A percentile compares a stretch with the other conserved stretches of the same genome.
Conservation (phyloP, 345 rosid species). For the Noccaea caerulescens region DNA sequence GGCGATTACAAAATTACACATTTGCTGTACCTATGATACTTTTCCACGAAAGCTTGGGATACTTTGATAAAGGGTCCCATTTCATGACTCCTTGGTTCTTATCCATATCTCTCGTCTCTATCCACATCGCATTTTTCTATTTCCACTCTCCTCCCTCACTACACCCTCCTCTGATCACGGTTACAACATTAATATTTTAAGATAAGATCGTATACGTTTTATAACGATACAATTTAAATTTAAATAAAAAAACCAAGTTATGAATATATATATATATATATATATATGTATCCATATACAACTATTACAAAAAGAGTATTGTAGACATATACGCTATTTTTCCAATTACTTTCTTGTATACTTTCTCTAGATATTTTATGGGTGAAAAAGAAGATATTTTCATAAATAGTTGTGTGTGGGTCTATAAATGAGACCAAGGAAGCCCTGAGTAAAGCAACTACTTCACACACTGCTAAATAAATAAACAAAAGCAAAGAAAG, state of each 20-base stretch:
- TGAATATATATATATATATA: no score
- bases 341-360: background rate
- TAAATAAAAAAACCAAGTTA: no score
- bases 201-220: no score
- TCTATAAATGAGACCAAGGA: slow-evolving; percentile 31
- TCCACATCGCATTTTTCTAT: slow-evolving; percentile 11
- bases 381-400: slow-evolving; percentile 28
- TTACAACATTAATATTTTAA: background rate
- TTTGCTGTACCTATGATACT: slow-evolving; percentile 9
- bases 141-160: slow-evolving; percentile 4
- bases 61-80: slow-evolving; percentile 18
- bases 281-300: no score
- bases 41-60: slow-evolving; percentile 22
- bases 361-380: slow-evolving; percentile 29
- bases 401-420: background rate
- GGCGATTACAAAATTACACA: no score
- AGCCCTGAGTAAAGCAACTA: background rate
- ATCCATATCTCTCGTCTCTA: slow-evolving; percentile 25
- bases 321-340: background rate
- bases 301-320: no score
- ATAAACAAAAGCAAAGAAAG: background rate
- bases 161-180: background rate
- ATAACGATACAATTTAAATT: no score
- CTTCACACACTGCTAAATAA: background rate
- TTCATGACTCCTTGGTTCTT: slow-evolving; percentile 26